These are phyloP conservation scores for Gracilaria domingensis DNA, from an alignment of 23 red algal genomes.

Conservation along the genomic window DNA sequence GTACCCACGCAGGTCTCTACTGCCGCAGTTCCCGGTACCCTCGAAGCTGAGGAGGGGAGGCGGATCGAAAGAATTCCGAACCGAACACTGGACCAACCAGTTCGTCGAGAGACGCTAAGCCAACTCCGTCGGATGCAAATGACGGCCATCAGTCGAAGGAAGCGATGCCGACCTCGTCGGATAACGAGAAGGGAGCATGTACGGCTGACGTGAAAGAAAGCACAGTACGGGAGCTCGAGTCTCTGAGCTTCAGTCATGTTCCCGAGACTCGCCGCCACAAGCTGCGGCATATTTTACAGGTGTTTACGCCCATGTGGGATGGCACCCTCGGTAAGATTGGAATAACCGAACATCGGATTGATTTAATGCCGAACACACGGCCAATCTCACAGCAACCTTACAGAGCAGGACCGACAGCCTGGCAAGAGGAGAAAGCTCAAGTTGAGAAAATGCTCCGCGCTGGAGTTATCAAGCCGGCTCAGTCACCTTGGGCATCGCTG, in stretches of 20 bases:
- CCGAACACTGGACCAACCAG: too few species aligned
- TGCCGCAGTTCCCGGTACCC: not conserved
- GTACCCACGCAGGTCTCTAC: not conserved
- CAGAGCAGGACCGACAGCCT: not conserved
- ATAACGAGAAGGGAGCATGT: too few species aligned
- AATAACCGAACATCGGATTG: not conserved
- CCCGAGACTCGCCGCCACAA: not conserved
- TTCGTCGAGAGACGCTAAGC: too few species aligned
- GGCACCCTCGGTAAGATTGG: not conserved
- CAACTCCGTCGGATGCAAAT: too few species aligned
- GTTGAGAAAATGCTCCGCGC: not conserved
- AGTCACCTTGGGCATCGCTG: not conserved
- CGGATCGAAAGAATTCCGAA: too few species aligned
- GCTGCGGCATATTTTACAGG: not conserved
- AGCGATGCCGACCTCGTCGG: too few species aligned
- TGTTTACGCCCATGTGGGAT: slow-evolving; percentile 21
- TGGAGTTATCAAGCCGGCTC: slow-evolving; percentile 2
- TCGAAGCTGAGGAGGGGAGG: too few species aligned
- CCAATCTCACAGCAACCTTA: not conserved
- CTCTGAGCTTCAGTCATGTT: too few species aligned
- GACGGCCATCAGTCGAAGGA: too few species aligned
- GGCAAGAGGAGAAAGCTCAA: not conserved
- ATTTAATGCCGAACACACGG: not conserved
- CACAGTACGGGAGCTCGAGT: too few species aligned
- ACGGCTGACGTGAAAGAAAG: too few species aligned